Base-by-base conservation (phyloP, 495 filamentous ascomycete species). In the Aspergillus haitiensis region DNA sequence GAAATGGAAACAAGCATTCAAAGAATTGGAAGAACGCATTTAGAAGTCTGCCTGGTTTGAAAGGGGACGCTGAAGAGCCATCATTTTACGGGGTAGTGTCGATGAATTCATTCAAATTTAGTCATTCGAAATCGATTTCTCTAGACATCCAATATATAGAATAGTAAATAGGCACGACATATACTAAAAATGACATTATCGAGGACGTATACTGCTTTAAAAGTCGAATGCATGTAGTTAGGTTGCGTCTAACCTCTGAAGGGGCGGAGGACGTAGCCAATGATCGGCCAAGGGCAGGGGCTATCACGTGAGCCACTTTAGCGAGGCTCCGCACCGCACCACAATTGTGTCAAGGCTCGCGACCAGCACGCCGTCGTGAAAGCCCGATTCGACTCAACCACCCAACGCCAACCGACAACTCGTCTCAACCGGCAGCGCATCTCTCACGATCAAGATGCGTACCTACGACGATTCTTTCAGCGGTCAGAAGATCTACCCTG, bases 381-480 rank as follows among this genome's bases (percentile, higher is more conserved):
- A 71, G 70, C 71, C 70, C 75, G 75, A 70, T 67, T 75, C 73
- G 73, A 73, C 71, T 78, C 69, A 71, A 79, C 71, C 75, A 77
- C 76, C 75, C 70, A 78, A 77, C 77, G 75, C 73, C 74, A 78
- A 78, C 67, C 74, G 72, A 74, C 70, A 75, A 71, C 60, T 65
- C 62, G 59, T 67, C 62, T 58, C 54, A 62, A 67, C 70, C 73
- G 74, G 75, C 73, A 70, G 72, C 76, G 76, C 77, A 80, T 80
- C 75, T 63, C 65, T 69, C 63, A 75, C 82, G 82, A 81, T 82
- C 87, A 91, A 80, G 76, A 96, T 96, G 91, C 88, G 91, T 84
- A 96, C 91, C 80, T 97, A 96, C 92, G 92, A 96, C 84, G 93
- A 97, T 81, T 86, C 88, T 72, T 97, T 97, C 88, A 91, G 88